phyloP scores from a whole-genome alignment of 208 protist genomes.

The Leishmania martiniquensis region DNA sequence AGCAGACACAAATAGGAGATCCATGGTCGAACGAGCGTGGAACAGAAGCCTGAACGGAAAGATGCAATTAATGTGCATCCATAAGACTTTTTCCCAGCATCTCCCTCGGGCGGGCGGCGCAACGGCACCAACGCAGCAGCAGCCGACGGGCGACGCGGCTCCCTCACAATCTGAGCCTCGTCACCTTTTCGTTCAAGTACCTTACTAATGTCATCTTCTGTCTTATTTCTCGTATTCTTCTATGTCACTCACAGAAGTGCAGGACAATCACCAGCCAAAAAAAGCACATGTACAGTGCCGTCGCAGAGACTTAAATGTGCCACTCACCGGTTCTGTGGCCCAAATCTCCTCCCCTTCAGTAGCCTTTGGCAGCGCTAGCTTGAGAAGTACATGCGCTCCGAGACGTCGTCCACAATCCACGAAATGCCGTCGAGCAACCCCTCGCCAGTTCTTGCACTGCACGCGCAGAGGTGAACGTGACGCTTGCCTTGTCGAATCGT shows the following conservation, averaged over 20 bases:
- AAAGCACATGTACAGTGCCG: neutral
- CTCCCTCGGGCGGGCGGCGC: neutral
- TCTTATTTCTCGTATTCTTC: neutral
- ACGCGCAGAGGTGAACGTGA: constrained; percentile 96
- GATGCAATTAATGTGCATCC: neutral
- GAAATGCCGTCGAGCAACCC: constrained; percentile 97
- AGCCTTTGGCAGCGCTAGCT: constrained; percentile 20
- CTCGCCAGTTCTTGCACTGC: constrained; percentile 96
- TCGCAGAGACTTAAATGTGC: neutral
- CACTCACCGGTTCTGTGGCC: neutral
- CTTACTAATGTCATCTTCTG: neutral
- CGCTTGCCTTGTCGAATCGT: constrained; percentile 79
- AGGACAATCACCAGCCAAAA: neutral
- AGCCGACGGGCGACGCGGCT: neutral
- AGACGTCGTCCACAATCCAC: constrained; percentile 99
- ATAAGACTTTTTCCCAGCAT: neutral
- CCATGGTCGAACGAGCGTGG: neutral
- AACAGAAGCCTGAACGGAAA: neutral
- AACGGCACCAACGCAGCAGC: neutral
- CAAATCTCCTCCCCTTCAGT: neutral
- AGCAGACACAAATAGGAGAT: neutral
- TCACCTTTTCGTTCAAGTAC: neutral
- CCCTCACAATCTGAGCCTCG: neutral
- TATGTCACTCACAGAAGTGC: neutral
- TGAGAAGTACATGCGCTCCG: constrained; percentile 88